These are phyloP conservation scores for Pestalotiopsis sp. DNA, from an alignment of 2,329 filamentous ascomycete genomes.

Conservation along the genomic window DNA sequence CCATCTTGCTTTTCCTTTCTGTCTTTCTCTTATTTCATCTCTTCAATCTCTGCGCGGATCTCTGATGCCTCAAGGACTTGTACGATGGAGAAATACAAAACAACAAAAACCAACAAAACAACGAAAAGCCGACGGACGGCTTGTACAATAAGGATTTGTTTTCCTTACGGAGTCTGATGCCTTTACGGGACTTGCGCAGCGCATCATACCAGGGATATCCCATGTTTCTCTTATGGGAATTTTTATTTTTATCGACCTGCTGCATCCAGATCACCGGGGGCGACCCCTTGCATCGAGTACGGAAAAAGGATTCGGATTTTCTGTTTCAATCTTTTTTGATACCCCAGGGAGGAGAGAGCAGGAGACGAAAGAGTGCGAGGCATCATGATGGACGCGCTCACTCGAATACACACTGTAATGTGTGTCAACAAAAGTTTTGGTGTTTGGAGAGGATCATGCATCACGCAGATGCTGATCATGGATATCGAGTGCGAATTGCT, in stretches of 20 bases:
- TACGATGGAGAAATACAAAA: slow-evolving; percentile 6
- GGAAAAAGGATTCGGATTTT: slow-evolving; percentile 7
- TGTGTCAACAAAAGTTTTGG: not conserved
- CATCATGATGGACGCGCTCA: not conserved
- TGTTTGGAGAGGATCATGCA: not conserved
- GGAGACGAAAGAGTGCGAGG: not conserved
- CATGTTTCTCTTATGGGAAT: slow-evolving; percentile 9
- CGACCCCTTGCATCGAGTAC: slow-evolving; percentile 9
- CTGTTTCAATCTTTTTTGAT: slow-evolving; percentile 5
- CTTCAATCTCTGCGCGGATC: not conserved
- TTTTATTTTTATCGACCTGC: not conserved
- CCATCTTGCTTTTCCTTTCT: not conserved
- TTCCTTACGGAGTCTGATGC: slow-evolving; percentile 13
- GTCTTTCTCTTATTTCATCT: slow-evolving; percentile 2
- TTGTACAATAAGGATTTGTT: slow-evolving; percentile 7
- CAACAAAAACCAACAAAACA: slow-evolving; percentile 6
- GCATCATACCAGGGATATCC: slow-evolving; percentile 13
- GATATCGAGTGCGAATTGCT: not conserved
- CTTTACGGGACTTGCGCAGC: slow-evolving; percentile 12
- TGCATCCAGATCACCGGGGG: slow-evolving; percentile 10
- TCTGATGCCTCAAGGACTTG: not conserved
- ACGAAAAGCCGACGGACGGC: not conserved
- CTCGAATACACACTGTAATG: not conserved
- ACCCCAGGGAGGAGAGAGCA: slow-evolving; percentile 8
- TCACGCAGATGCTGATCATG: not conserved